phyloP scores from a whole-genome alignment of 768 basidiomycete genomes.

The Asterophora lycoperdoides region DNA sequence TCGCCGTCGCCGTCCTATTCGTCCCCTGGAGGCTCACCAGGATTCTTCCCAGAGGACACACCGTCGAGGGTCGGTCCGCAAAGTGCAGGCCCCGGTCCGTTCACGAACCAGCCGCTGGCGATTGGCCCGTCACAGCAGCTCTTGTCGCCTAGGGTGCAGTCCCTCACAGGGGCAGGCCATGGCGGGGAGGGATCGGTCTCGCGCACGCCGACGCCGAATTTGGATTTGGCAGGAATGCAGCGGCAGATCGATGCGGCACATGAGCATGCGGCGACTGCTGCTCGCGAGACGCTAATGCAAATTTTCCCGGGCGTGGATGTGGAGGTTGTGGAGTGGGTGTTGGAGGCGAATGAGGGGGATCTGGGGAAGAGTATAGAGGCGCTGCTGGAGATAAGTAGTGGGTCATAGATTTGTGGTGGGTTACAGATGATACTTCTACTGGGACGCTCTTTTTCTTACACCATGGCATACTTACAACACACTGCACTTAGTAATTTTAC shows the following conservation, averaged over 20 bases:
- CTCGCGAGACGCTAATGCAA: conserved; percentile 73
- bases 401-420: conserved; percentile 22
- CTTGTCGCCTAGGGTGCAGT: conserved; percentile 36
- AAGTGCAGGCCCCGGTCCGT: conserved; percentile 41
- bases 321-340: conserved; percentile 84
- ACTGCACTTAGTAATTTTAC: too few relatives aligned
- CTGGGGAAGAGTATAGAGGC: conserved; percentile 87
- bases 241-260: conserved; percentile 77
- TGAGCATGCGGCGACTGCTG: conserved; percentile 65
- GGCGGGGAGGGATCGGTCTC: conserved; percentile 47
- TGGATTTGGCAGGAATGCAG: conserved; percentile 69
- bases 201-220: conserved; percentile 62
- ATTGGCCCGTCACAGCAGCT: conserved; percentile 46
- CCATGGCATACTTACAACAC: too few relatives aligned
- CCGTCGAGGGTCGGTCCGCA: conserved; percentile 45
- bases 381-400: conserved; percentile 68
- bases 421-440: not conserved
- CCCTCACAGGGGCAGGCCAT: conserved; percentile 25
- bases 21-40: conserved; percentile 27
- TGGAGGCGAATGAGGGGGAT: conserved; percentile 88
- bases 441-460: too few relatives aligned
- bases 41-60: conserved; percentile 42
- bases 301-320: conserved; percentile 83
- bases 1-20: conserved; percentile 18
- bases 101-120: conserved; percentile 45